These are phyloP conservation scores for Fraxinus americana DNA, from an alignment of 257 asterid species.

Conservation along the genomic window DNA sequence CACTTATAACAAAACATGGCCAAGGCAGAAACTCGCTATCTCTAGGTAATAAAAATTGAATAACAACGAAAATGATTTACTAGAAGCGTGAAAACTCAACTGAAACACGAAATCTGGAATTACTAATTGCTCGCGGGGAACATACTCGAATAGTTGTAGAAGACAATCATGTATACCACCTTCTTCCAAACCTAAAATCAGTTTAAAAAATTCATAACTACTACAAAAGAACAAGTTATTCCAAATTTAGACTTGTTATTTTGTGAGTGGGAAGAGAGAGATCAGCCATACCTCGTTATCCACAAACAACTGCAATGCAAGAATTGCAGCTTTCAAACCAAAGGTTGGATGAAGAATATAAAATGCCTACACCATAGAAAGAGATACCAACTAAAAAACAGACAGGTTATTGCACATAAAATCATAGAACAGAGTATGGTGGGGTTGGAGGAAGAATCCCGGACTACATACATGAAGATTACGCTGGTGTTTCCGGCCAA, in stretches of 20 bases:
- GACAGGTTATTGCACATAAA: background rate
- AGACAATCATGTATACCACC: conserved; percentile 91
- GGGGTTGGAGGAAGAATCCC: background rate
- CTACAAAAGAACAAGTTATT: conserved; percentile 5
- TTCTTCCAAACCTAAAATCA: conserved; percentile 87
- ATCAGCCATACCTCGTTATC: conserved; percentile 65
- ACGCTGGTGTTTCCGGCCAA: conserved; percentile 94
- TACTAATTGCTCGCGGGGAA: conserved; percentile 91
- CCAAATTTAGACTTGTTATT: background rate
- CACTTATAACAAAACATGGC: background rate
- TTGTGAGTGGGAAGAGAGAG: background rate
- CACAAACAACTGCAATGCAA: conserved; percentile 74
- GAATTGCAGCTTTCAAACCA: conserved; percentile 86
- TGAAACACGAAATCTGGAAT: conserved; percentile 97
- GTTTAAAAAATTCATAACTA: conserved; percentile 4
- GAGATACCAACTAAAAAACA: conserved; percentile 10
- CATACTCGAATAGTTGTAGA: conserved; percentile 80
- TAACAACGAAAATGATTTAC: background rate
- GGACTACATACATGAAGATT: conserved; percentile 75
- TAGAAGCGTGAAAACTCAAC: conserved; percentile 54
- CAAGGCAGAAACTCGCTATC: background rate
- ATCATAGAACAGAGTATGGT: background rate
- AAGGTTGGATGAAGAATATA: conserved; percentile 92
- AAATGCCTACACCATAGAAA: conserved; percentile 61
- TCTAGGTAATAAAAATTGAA: background rate